Evolutionary conservation across 305 asterid genomes (phyloP), one percentile per base, ranked within the genome.

Genomic region (Fraxinus dipetala): DNA sequence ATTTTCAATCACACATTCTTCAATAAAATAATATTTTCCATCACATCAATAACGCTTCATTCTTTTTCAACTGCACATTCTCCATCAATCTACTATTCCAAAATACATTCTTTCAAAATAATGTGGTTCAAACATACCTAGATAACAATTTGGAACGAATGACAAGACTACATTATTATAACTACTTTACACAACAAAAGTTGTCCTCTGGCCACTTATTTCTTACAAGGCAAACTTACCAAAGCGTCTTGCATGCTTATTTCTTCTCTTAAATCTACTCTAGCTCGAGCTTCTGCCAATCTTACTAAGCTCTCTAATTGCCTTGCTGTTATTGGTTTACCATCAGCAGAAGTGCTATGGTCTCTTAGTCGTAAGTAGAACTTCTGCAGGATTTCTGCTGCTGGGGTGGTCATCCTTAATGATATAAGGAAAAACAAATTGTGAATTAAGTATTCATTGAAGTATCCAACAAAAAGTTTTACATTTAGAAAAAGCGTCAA

Each of bases 261-360:
- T 84, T 93, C 98, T 87, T 92, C 95, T 89, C 99, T 90, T 84
- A 95, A 91, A 80, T 95, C 99, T 65, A 94, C 91, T 87, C 97
- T 90, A 80, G 99, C 99, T 82, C 99, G 96, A 87, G 98, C 99
- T 90, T 90, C 93, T 75, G 99, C 98, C 87, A 95, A 90, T 90
- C 99, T 88, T 56, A 94, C 95, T 85, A 95, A 90, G 87, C 99
- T 95, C 89, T 95, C 99, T 79, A 95, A 90, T 87, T 95, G 99
- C 88, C 99, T 90, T 54, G 99, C 98, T 48, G 99, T 95, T 88
- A 95, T 94, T 63, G 99, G 99, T 87, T 96, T 94, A 78, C 98
- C 91, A 85, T 95, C 99, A 40, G 97, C 91, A 54, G 95, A 90
- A 75, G 96, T 89, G 85, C 83, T 92, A 70, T 81, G 98, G 87